A percentile compares a stretch with the other conserved stretches of the same genome.
Evolutionary conservation across 2,329 filamentous ascomycete genomes (phyloP).

Genomic region (Stachybotrys chartarum): DNA sequence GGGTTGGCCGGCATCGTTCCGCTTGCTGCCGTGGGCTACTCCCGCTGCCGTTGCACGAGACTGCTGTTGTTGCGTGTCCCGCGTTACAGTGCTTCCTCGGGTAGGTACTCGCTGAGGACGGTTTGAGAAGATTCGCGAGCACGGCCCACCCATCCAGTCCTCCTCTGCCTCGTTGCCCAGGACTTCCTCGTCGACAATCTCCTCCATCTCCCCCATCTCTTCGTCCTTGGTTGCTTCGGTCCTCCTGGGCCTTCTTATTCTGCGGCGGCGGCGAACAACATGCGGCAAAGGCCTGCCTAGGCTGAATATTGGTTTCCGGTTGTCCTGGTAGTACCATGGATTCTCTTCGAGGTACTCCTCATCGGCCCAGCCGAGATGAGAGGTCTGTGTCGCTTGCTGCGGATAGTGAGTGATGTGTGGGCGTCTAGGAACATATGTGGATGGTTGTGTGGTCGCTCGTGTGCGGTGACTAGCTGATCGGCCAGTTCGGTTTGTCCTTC

Average conservation of each 20-base stretch:
- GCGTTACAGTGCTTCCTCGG: neutral
- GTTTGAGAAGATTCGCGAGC: neutral
- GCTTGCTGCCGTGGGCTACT: slow-evolving; percentile 1
- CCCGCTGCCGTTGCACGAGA: neutral
- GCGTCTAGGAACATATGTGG: neutral
- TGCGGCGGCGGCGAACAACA: slow-evolving; percentile 8
- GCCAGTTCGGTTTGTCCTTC: neutral
- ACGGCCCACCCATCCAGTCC: neutral
- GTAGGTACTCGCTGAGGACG: slow-evolving; percentile 3
- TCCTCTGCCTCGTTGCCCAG: slow-evolving; percentile 1
- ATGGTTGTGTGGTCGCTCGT: neutral
- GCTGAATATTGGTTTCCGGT: slow-evolving; percentile 11
- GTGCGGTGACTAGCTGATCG: neutral
- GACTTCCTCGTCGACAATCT: slow-evolving; percentile 4
- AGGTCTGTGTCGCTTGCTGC: neutral
- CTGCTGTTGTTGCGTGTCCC: neutral
- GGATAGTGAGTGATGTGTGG: neutral
- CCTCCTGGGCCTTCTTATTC: neutral
- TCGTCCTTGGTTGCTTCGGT: slow-evolving; percentile 5
- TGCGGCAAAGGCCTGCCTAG: slow-evolving; percentile 12
- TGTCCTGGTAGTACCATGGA: slow-evolving; percentile 10
- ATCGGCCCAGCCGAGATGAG: slow-evolving; percentile 5
- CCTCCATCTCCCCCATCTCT: slow-evolving; percentile 4
- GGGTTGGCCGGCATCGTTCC: slow-evolving; percentile 4
- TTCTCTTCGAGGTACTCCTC: slow-evolving; percentile 11